Percentiles rank a stretch among this genome's conserved stretches.
These are phyloP conservation scores for Pseudogymnoascus destructans DNA, from an alignment of 2,329 filamentous ascomycete species.

Conservation along the genomic window DNA sequence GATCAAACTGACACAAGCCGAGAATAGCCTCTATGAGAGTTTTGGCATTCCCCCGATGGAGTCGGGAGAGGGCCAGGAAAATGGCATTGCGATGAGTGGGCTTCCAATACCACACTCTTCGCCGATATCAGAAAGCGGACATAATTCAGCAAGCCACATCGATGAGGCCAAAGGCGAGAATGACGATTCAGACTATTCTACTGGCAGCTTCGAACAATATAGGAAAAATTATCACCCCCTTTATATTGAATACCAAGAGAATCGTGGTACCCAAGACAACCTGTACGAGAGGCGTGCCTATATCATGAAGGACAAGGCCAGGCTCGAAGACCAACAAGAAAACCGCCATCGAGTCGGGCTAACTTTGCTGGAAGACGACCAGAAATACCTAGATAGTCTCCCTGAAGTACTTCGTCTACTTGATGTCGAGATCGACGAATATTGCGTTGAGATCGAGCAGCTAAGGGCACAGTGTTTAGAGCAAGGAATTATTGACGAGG, in stretches of 20 bases:
- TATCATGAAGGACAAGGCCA: constrained; percentile 12
- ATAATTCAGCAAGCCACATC: neutral
- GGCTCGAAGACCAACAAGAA: constrained; percentile 13
- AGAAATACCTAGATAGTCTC: constrained; percentile 16
- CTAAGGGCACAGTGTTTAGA: constrained; percentile 15
- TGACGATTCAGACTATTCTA: neutral
- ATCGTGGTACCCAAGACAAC: constrained; percentile 16
- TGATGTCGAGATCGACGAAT: constrained; percentile 7
- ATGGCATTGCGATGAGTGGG: neutral
- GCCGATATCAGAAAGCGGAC: neutral
- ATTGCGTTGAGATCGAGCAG: constrained; percentile 8
- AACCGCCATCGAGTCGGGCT: constrained; percentile 8
- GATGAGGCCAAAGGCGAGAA: neutral
- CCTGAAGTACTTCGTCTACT: constrained; percentile 10
- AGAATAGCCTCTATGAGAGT: neutral
- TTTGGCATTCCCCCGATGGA: neutral
- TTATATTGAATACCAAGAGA: constrained; percentile 13
- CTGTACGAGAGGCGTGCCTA: constrained; percentile 15
- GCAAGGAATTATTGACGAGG: constrained; percentile 18
- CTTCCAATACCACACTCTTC: neutral
- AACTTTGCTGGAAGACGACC: constrained; percentile 12
- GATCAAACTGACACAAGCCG: constrained; percentile 6
- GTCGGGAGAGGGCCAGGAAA: neutral
- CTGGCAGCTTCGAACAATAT: constrained; percentile 1
- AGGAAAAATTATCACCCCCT: constrained; percentile 15